These are phyloP conservation scores for Cercospora citrullina DNA, from an alignment of 2,329 filamentous ascomycete genomes.

Conservation along the genomic window DNA sequence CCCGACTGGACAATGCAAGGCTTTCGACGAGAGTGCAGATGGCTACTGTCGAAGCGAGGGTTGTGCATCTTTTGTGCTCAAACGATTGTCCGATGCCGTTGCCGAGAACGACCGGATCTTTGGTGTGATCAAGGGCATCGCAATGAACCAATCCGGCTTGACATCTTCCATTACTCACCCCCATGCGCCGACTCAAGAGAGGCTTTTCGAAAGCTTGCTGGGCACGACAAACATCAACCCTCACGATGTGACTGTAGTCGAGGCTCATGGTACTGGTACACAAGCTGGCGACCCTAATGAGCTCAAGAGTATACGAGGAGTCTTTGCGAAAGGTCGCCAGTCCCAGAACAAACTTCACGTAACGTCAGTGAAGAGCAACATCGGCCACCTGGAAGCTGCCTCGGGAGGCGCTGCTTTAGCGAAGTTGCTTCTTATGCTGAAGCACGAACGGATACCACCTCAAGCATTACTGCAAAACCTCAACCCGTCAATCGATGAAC, in stretches of 20 bases:
- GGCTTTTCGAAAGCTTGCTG: slow-evolving; percentile 9
- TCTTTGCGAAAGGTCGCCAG: slow-evolving; percentile 33
- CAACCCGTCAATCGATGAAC: slow-evolving; percentile 17
- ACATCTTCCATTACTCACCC: slow-evolving; percentile 18
- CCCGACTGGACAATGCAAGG: slow-evolving; percentile 31
- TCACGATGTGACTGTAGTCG: slow-evolving; percentile 11
- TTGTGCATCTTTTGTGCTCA: slow-evolving; percentile 36
- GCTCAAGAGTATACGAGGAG: slow-evolving; percentile 17
- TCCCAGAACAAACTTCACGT: slow-evolving; percentile 25
- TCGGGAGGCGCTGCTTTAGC: slow-evolving; percentile 43
- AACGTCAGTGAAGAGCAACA: slow-evolving; percentile 34
- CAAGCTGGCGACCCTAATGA: slow-evolving; percentile 29
- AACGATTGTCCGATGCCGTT: slow-evolving; percentile 39
- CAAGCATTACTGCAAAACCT: slow-evolving; percentile 15
- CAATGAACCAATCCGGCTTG: slow-evolving; percentile 40
- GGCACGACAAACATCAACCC: slow-evolving; percentile 4
- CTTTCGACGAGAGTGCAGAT: slow-evolving; percentile 38
- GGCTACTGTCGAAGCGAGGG: slow-evolving; percentile 42
- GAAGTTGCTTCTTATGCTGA: slow-evolving; percentile 43
- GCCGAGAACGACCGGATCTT: slow-evolving; percentile 41
- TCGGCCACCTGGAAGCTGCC: slow-evolving; percentile 34
- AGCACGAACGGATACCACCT: slow-evolving; percentile 20
- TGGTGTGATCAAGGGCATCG: slow-evolving; percentile 36
- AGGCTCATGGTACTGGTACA: slow-evolving; percentile 23
- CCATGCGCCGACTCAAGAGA: slow-evolving; percentile 24